Conservation (phyloP, 176 grass and related monocot species). For the barley (Hordeum vulgare) region MorexV3_pseudomolecules_assembly NC_058523.1:115009423-115009922, state of each 20-base stretch:
- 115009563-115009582: conserved; percentile 4
- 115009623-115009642: neutral
- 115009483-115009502: neutral
- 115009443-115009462: neutral
- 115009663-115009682: neutral
- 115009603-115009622: conserved; percentile 2
- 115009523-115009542: neutral
- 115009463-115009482: neutral
- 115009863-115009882: conserved; percentile 22
- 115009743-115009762: neutral
- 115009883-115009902: conserved; percentile 44
- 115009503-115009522: neutral
- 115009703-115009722: conserved; percentile 35
- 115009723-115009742: neutral
- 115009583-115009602: neutral
- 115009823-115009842: neutral
- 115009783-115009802: neutral
- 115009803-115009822: conserved; percentile 16
- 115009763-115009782: conserved; percentile 23
- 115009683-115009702: neutral
- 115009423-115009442: neutral
- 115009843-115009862: conserved; percentile 20
- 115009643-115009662: conserved; percentile 21
- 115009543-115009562: neutral
- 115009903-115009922: conserved; percentile 22